Percentiles rank a stretch among this genome's conserved stretches.
phyloP scores from a whole-genome alignment of 2,329 filamentous ascomycete genomes.

The Cercospora beticola region DNA sequence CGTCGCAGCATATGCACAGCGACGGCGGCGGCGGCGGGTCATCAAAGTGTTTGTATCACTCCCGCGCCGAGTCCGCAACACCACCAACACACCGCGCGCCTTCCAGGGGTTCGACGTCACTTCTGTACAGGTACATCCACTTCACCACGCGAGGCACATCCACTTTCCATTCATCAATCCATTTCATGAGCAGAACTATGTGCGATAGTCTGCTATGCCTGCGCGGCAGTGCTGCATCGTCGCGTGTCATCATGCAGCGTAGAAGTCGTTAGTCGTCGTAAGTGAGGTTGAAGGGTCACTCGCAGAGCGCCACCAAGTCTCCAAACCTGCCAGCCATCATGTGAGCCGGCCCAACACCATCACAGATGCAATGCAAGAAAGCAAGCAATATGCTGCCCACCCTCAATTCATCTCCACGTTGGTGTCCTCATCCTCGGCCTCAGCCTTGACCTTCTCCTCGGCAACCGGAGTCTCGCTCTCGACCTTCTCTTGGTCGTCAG shows the following conservation, averaged over 20 bases:
- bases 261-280: neutral
- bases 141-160: neutral
- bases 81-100: neutral
- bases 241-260: neutral
- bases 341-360: neutral
- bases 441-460: slow-evolving; percentile 6
- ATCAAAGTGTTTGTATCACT: slow-evolving; percentile 7
- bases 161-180: neutral
- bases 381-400: neutral
- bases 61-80: neutral
- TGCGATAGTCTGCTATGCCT: neutral
- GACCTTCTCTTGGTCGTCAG: slow-evolving; percentile 9
- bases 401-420: neutral
- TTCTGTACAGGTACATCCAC: neutral
- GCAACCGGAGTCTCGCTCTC: slow-evolving; percentile 1
- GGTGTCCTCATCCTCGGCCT: neutral
- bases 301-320: neutral
- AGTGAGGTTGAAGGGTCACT: neutral
- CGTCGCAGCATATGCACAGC: neutral
- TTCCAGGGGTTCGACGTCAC: slow-evolving; percentile 1
- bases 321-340: neutral
- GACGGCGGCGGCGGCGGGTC: neutral
- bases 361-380: neutral
- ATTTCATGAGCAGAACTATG: neutral
- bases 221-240: neutral